These are phyloP conservation scores for Acanthamoeba royreba DNA, from an alignment of 208 protist genomes.

Conservation along the genomic window DNA sequence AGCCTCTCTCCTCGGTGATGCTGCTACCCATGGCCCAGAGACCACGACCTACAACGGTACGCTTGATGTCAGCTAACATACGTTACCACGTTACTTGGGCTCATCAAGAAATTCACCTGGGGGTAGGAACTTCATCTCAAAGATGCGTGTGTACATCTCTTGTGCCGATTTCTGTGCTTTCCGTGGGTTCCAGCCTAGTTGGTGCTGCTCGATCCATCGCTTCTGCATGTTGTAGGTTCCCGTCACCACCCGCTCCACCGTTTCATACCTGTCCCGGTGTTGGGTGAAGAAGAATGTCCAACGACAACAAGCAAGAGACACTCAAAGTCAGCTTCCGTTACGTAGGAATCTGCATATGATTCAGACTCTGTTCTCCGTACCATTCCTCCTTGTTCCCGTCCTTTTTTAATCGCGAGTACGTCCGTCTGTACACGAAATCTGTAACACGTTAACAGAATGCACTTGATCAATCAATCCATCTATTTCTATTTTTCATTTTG, in stretches of 20 bases:
- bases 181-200: slow-evolving; percentile 57
- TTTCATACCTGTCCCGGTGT: slow-evolving; percentile 69
- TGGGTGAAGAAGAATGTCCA: background rate
- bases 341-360: no score
- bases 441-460: slow-evolving; percentile 74
- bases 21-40: slow-evolving; percentile 84
- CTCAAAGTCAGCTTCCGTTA: no score
- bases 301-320: no score
- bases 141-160: slow-evolving; percentile 83
- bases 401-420: slow-evolving; percentile 76
- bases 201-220: slow-evolving; percentile 67
- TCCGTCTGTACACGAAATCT: slow-evolving; percentile 81
- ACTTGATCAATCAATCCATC: background rate
- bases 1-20: slow-evolving; percentile 75
- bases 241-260: slow-evolving; percentile 83
- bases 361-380: no score
- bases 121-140: slow-evolving; percentile 85
- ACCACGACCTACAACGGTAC: slow-evolving; percentile 48
- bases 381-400: slow-evolving; percentile 77
- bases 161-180: slow-evolving; percentile 62
- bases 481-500: background rate
- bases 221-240: slow-evolving; percentile 84
- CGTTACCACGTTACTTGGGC: background rate
- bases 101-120: slow-evolving; percentile 59
- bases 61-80: background rate